phyloP scores from a whole-genome alignment of 2,329 filamentous ascomycete genomes.

The Leptodontidium sp. region DNA sequence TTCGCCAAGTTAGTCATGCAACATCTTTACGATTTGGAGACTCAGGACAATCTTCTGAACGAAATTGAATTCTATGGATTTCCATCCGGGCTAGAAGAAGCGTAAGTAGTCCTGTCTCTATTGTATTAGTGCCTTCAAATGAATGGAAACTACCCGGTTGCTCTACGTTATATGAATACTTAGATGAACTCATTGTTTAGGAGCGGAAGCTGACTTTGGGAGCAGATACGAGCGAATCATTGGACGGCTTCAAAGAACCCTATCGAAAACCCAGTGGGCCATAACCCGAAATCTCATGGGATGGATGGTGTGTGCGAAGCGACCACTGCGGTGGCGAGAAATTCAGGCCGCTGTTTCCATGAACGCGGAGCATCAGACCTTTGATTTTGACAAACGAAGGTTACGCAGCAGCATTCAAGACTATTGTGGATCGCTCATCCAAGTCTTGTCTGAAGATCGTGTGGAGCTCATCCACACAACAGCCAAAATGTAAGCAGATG shows the following conservation, averaged over 20 bases:
- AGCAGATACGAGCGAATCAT: constrained; percentile 22
- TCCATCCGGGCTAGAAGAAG: constrained; percentile 31
- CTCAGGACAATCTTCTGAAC: constrained; percentile 11
- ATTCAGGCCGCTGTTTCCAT: constrained; percentile 52
- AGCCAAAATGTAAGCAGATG: constrained; percentile 45
- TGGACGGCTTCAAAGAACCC: constrained; percentile 18
- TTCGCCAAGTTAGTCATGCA: constrained; percentile 45
- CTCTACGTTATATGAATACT: no score
- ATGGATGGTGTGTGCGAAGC: constrained; percentile 51
- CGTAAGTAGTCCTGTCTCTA: constrained; percentile 24
- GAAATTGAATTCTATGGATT: constrained; percentile 31
- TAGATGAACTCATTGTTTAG: no score
- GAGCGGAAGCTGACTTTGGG: no score
- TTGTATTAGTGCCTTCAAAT: no score
- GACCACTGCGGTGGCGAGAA: constrained; percentile 52
- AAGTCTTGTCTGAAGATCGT: constrained; percentile 41
- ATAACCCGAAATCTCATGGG: constrained; percentile 45
- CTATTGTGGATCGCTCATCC: constrained; percentile 49
- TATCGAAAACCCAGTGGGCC: constrained; percentile 22
- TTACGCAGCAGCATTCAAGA: constrained; percentile 46
- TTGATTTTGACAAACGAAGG: constrained; percentile 44
- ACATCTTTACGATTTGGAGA: constrained; percentile 37
- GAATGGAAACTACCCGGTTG: no score
- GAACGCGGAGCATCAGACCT: constrained; percentile 39
- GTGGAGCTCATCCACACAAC: constrained; percentile 51